Evolutionary conservation across 1,284 basidiomycete species (phyloP).

Genomic region (Porodaedalea pini): DNA sequence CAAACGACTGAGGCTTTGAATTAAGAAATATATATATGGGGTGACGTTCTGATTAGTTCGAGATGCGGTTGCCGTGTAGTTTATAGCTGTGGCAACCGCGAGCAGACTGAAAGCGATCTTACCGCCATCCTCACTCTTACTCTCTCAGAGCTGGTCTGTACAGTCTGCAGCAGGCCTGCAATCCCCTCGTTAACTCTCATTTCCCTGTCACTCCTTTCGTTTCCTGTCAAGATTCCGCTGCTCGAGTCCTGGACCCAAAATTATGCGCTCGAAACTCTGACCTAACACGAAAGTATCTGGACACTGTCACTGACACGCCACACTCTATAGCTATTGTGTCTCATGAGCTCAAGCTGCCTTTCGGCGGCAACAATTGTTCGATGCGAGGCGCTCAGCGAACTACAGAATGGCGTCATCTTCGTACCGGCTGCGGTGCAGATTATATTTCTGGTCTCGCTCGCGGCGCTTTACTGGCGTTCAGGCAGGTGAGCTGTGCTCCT

Average conservation of each 20-base stretch:
- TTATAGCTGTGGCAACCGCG: conserved; percentile 12
- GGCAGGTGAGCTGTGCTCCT: conserved; percentile 44
- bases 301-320: not conserved
- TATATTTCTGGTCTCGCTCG: conserved; percentile 54
- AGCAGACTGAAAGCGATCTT: not conserved
- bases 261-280: conserved; percentile 1
- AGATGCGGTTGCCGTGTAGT: conserved; percentile 9
- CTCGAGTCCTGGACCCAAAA: not conserved
- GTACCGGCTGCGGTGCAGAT: conserved; percentile 62
- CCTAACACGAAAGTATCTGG: not conserved
- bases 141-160: conserved; percentile 20
- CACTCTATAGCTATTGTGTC: conserved; percentile 19
- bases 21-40: not conserved
- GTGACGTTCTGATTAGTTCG: not conserved
- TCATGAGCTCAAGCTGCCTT: conserved; percentile 54
- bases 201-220: conserved; percentile 7
- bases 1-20: not conserved
- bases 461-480: conserved; percentile 44
- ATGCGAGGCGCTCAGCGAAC: conserved; percentile 50
- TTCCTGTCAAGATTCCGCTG: not conserved
- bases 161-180: conserved; percentile 21
- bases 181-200: conserved; percentile 8
- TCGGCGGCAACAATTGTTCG: conserved; percentile 68
- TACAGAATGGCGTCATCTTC: conserved; percentile 50
- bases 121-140: conserved; percentile 5